Evolutionary conservation across 2,329 filamentous ascomycete species (phyloP).

Genomic region (Myriosclerotinia curreyana): DNA sequence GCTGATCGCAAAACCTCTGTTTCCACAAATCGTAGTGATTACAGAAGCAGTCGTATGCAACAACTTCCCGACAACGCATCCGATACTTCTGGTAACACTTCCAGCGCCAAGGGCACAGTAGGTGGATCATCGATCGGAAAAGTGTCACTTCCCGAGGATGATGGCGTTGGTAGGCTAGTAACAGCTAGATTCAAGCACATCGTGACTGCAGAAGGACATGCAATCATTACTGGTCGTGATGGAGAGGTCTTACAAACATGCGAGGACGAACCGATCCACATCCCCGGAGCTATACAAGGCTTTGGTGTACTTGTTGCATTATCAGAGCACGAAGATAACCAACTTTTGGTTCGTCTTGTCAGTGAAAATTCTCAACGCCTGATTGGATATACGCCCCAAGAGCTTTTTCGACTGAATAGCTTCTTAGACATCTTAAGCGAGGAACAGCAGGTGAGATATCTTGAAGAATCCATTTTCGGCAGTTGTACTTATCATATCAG

Average conservation of each 20-base stretch:
- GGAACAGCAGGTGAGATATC: conserved; percentile 19
- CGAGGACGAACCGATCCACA: conserved; percentile 88
- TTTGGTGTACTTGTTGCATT: conserved; percentile 77
- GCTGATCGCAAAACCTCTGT: conserved; percentile 24
- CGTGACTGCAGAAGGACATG: conserved; percentile 72
- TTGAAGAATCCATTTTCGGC: neutral
- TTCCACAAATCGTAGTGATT: conserved; percentile 24
- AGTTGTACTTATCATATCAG: conserved; percentile 47
- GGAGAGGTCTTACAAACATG: conserved; percentile 71
- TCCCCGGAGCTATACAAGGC: conserved; percentile 55
- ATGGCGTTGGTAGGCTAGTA: conserved; percentile 44
- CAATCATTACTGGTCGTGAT: conserved; percentile 76
- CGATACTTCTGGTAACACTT: conserved; percentile 29
- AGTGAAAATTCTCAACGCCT: conserved; percentile 78
- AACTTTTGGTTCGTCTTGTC: conserved; percentile 66
- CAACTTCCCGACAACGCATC: conserved; percentile 34
- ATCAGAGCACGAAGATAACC: conserved; percentile 65
- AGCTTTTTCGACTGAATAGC: conserved; percentile 70
- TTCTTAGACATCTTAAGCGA: conserved; percentile 67
- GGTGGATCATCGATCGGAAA: conserved; percentile 16
- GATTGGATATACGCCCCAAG: conserved; percentile 71
- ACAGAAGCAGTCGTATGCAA: conserved; percentile 29
- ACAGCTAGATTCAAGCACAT: conserved; percentile 77
- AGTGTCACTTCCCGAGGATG: conserved; percentile 19
- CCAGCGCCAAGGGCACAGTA: conserved; percentile 18